Percentiles rank a stretch among this genome's conserved stretches.
These are phyloP conservation scores for Juncus effusus DNA, from an alignment of 176 grass and related monocot species.

Conservation along the genomic window DNA sequence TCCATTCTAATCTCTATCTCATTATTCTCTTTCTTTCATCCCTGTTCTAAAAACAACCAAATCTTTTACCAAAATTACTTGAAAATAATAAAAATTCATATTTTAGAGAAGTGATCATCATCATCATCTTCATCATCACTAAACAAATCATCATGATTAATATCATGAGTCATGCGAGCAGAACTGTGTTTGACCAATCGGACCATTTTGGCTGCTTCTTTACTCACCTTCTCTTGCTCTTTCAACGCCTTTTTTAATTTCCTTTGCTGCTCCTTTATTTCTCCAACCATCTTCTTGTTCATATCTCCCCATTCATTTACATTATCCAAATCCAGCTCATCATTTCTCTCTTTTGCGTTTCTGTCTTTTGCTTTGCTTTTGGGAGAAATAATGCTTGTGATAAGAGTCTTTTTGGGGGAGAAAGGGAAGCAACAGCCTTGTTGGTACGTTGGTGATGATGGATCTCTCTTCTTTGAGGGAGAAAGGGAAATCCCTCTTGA, in stretches of 20 bases:
- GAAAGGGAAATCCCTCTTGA: background rate
- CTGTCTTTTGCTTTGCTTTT: conserved; percentile 33
- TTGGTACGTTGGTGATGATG: conserved; percentile 30
- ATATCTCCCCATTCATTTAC: conserved; percentile 53
- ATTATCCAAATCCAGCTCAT: conserved; percentile 25
- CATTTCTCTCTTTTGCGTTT: background rate
- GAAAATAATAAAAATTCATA: background rate
- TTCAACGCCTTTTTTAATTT: conserved; percentile 74
- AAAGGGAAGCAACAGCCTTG: conserved; percentile 75
- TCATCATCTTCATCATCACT: conserved; percentile 57
- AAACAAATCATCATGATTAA: conserved; percentile 56
- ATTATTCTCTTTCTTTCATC: conserved; percentile 3
- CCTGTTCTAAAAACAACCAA: conserved; percentile 4
- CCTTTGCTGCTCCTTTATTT: conserved; percentile 64
- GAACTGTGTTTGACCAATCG: conserved; percentile 61
- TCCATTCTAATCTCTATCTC: conserved; percentile 1
- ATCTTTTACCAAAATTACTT: background rate
- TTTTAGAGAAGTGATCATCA: no score
- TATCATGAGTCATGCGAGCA: conserved; percentile 52
- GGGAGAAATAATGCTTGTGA: background rate
- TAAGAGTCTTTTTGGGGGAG: conserved; percentile 47
- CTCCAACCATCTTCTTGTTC: conserved; percentile 36
- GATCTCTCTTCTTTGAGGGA: conserved; percentile 10
- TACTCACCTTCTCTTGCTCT: conserved; percentile 68
- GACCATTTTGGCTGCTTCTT: conserved; percentile 77